Conservation (phyloP, 164 flowering plant species). For the Hamamelis virginiana region DNA sequence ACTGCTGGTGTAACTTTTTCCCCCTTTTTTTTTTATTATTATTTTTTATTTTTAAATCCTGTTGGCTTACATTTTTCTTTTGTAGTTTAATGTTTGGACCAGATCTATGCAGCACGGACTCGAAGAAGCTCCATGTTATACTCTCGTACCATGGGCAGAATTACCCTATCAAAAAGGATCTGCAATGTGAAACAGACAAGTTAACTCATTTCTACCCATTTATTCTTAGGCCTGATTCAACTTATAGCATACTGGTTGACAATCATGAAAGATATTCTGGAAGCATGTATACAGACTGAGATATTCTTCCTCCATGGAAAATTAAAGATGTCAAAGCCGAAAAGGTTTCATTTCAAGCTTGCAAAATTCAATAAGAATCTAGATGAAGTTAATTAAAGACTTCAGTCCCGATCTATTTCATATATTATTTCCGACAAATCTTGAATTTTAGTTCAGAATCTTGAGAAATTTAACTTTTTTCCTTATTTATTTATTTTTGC, state of each 20-base stretch:
- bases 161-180: slow-evolving; percentile 80
- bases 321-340: slow-evolving; percentile 73
- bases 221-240: slow-evolving; percentile 87
- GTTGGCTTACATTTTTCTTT: background rate
- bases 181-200: slow-evolving; percentile 93
- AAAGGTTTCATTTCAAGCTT: slow-evolving; percentile 44
- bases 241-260: slow-evolving; percentile 74
- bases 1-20: too few relatives aligned
- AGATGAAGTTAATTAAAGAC: background rate
- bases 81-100: slow-evolving; percentile 95
- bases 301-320: slow-evolving; percentile 84
- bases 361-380: too few relatives aligned
- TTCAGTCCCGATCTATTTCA: background rate
- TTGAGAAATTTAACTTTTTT: too few relatives aligned
- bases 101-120: slow-evolving; percentile 83
- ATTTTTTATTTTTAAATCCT: too few relatives aligned
- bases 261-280: slow-evolving; percentile 83
- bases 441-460: too few relatives aligned
- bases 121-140: slow-evolving; percentile 87
- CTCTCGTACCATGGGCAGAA: slow-evolving; percentile 87
- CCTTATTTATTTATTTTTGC: too few relatives aligned
- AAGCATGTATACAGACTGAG: slow-evolving; percentile 95
- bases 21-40: too few relatives aligned
- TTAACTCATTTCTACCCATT: slow-evolving; percentile 91
- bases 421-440: too few relatives aligned